A percentile compares a stretch with the other conserved stretches of the same genome.
phyloP scores from a whole-genome alignment of 75 land plant genomes.

The Pinus albicaulis region DNA sequence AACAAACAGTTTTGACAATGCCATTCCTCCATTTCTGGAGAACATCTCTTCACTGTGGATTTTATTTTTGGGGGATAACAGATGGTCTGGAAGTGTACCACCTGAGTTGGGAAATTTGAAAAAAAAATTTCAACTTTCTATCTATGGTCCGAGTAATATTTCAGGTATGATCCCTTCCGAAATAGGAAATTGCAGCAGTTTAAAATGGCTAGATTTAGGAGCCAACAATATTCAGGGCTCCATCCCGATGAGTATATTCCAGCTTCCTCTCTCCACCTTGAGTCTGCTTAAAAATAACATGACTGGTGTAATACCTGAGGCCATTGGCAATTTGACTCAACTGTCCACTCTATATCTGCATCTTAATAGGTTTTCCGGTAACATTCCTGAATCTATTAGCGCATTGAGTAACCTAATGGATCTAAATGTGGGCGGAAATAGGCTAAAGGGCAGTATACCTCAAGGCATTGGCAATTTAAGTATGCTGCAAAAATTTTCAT shows the following conservation, averaged over 20 bases:
- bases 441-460: no score
- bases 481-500: no score
- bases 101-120: no score
- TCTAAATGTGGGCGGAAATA: no score
- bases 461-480: no score
- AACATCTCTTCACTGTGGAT: not conserved
- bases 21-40: not conserved
- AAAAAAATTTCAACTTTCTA: no score
- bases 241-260: not conserved
- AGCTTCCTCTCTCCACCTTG: not conserved
- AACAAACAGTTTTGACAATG: constrained; percentile 22
- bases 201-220: not conserved
- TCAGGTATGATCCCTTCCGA: constrained; percentile 14
- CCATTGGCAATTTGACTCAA: no score
- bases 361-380: not conserved
- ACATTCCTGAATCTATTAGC: no score
- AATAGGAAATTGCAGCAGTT: constrained; percentile 7
- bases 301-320: no score
- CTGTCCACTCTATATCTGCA: no score
- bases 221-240: not conserved
- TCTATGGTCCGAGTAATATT: no score
- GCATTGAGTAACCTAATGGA: no score
- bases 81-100: not conserved
- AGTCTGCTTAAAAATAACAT: not conserved
- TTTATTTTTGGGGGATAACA: not conserved